Evolutionary conservation across 2,329 filamentous ascomycete genomes (phyloP).

Genomic region (Colletotrichum paranaense): DNA sequence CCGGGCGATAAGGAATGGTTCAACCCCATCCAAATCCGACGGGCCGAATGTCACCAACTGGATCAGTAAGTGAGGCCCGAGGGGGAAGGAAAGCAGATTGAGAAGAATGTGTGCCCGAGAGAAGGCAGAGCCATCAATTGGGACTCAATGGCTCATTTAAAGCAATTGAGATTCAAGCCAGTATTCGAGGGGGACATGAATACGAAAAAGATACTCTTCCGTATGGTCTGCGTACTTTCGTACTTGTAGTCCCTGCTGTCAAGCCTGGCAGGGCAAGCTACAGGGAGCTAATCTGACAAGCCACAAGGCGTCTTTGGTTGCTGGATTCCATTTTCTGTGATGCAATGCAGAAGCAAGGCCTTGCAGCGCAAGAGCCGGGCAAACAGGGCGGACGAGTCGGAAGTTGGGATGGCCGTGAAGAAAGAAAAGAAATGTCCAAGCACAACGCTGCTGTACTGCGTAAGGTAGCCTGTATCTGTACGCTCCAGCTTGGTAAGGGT

Average conservation of each 20-base stretch:
- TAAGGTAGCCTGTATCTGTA: background rate
- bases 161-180: background rate
- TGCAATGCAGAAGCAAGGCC: slow-evolving; percentile 25
- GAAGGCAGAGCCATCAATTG: background rate
- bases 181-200: background rate
- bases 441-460: background rate
- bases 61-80: background rate
- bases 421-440: slow-evolving; percentile 6
- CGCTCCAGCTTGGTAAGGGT: background rate
- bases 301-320: slow-evolving; percentile 2
- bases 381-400: slow-evolving; percentile 22
- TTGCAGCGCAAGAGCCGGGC: slow-evolving; percentile 28
- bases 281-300: slow-evolving; percentile 11
- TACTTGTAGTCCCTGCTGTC: background rate
- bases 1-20: slow-evolving; percentile 22
- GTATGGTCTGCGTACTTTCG: no score
- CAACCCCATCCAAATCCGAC: background rate
- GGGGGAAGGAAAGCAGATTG: slow-evolving; percentile 1
- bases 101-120: background rate
- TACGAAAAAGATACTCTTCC: background rate
- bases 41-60: slow-evolving; percentile 20
- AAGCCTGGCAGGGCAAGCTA: background rate
- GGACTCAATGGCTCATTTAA: background rate
- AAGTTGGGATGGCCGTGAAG: slow-evolving; percentile 15
- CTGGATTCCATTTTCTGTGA: slow-evolving; percentile 11